Evolutionary conservation across 2,329 filamentous ascomycete genomes (phyloP), one percentile per base, ranked within the genome.

Genomic region (Lachnellula cervina): DNA sequence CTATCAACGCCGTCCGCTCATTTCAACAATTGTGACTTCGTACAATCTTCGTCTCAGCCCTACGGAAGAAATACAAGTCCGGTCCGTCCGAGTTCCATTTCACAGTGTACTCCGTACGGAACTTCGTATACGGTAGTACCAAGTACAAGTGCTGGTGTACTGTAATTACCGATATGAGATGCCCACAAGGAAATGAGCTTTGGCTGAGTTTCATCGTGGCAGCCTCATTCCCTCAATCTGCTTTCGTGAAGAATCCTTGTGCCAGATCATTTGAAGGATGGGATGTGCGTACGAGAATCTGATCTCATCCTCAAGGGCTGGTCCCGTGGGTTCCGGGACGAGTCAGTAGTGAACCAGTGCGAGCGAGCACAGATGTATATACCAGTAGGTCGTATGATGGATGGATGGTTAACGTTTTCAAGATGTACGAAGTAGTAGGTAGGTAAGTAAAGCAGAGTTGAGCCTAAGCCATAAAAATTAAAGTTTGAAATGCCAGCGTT

Each of bases 251-350:
- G 54, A 23, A 61, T 61, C 59, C 59, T 56, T 44, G 57, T 49
- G 19, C 59, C 59, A 58, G 59, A 61, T 61, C 59, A 50, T 54
- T 51, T 32, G 35, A 40, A 48, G 28, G 28, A 25, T 25, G 4
- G 25, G 28, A 49, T 21, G 49, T 45, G 13, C 19, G 32, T 37
- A 37, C 19, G 28, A 42, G 38, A 37, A 49, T 37, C 16, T 14
- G 42, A 23, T 8, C 34, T 55, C 51, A 43, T 17, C 21, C 21
- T 21, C 21, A 2, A 21, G 51, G 51, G 37, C 52, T 42, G 47
- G 37, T 50, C 44, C 44, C 13, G 23, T 46, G 23, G 11, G 21
- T 16, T 46, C 44, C n/a, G n/a, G 11, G 14, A 46, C 28, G 28
- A 32, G 28, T 32, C 28, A 32, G 9, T 32, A 32, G 9, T 32